Evolutionary conservation across 805 yeast genomes (phyloP), one percentile per base, ranked within the genome.

Genomic region (Henningerozyma blattae): DNA sequence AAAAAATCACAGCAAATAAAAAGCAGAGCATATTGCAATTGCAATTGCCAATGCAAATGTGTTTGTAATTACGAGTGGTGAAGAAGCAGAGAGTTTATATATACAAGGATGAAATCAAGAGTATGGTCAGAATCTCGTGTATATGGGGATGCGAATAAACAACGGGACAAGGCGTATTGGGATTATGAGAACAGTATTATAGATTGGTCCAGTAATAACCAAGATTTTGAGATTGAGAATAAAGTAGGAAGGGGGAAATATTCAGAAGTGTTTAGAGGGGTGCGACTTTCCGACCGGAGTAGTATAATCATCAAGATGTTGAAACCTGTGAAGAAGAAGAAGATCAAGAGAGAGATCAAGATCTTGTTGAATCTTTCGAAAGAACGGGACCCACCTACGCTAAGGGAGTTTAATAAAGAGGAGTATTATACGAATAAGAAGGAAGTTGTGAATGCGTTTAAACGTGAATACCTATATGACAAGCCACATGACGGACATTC

Each of bases 181-280:
- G 94, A 85, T 56, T 84, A 84, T 52, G 94, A 82, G 44, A 76
- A 75, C 41, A 62, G 68, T 24, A 61, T 66, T 10, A 68, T 77
- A 22, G 67, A 67, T 28, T 77, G 83, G 83, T 77, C 81, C 2
- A 51, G 64, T 5, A 68, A 69, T 35, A 68, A 55, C 34, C 58
- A 60, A 34, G 61, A 73, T 48, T 80, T 79, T 52, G 96, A 87
- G 55, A 80, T 87, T 40, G 71, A 81, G 34, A 68, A 70, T 41
- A 84, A 86, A 58, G 78, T 87, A 15, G 96, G 96, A 12, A 70
- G 95, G 37, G 96, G 96, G 18, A 87, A 84, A 62, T 87, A 86
- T 59, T 79, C 93, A n/a, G 96, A 87, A 57, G 96, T 87, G 20
- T 87, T 87, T 54, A 80, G 77, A 53, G 95, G 95, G 19, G 68